Conservation (phyloP, 2,329 filamentous ascomycete genomes). For the Botrytis porri region DNA sequence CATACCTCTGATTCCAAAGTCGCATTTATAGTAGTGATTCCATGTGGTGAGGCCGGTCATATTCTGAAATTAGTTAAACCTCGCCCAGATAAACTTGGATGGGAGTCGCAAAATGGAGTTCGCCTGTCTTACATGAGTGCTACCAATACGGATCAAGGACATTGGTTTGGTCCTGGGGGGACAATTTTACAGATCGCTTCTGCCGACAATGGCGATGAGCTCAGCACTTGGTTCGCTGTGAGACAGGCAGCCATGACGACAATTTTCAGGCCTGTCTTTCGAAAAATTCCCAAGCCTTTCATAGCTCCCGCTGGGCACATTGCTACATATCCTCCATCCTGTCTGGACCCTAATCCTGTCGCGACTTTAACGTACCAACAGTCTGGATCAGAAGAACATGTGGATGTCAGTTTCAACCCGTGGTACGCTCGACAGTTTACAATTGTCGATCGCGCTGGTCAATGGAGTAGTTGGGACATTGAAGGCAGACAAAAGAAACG, state of each 20-base stretch:
- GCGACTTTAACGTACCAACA: constrained; percentile 50
- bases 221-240: constrained; percentile 45
- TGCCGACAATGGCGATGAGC: constrained; percentile 40
- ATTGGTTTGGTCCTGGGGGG: constrained; percentile 39
- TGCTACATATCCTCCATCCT: constrained; percentile 42
- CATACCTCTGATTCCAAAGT: constrained; percentile 25
- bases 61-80: constrained; percentile 35
- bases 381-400: constrained; percentile 55
- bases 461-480: constrained; percentile 65
- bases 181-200: constrained; percentile 50
- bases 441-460: constrained; percentile 61
- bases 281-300: constrained; percentile 20
- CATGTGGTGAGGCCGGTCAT: constrained; percentile 36
- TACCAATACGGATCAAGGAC: constrained; percentile 29
- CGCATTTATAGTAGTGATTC: constrained; percentile 31
- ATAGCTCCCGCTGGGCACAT: constrained; percentile 16
- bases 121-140: constrained; percentile 28
- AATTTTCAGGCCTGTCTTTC: constrained; percentile 42
- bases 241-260: constrained; percentile 43
- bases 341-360: constrained; percentile 55
- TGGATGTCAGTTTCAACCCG: constrained; percentile 65
- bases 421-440: constrained; percentile 59
- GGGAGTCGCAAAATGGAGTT: constrained; percentile 30
- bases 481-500: constrained; percentile 28
- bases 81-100: constrained; percentile 30